phyloP scores from a whole-genome alignment of 2,329 filamentous ascomycete species.

The Graphilbum ipis-grandicollis region DNA sequence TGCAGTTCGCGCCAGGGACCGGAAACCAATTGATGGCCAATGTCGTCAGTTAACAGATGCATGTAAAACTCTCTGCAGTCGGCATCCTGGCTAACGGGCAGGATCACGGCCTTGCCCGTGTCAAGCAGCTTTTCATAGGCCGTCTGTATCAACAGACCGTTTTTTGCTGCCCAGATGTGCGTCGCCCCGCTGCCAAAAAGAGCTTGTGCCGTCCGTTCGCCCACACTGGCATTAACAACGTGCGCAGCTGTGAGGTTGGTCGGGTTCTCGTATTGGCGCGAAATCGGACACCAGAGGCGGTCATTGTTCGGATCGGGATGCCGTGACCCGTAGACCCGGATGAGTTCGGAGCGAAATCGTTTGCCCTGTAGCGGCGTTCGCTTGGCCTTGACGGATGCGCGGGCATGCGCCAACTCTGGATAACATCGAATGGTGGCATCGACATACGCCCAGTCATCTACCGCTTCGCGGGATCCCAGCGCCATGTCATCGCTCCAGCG shows the following conservation, averaged over 20 bases:
- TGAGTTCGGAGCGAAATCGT: neutral
- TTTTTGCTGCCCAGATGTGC: neutral
- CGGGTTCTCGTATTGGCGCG: neutral
- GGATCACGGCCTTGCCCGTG: neutral
- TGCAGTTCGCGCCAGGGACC: neutral
- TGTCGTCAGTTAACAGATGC: neutral
- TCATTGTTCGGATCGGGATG: neutral
- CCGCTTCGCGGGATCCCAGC: neutral
- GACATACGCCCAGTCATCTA: neutral
- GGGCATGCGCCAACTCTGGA: neutral
- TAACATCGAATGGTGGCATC: neutral
- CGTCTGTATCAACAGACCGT: neutral
- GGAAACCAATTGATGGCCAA: neutral
- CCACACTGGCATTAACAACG: conserved; percentile 1
- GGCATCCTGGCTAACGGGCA: neutral
- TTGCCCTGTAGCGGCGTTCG: neutral
- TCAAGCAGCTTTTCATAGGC: neutral
- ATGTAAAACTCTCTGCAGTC: neutral
- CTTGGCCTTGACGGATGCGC: neutral
- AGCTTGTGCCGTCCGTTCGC: neutral
- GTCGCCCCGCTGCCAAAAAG: neutral
- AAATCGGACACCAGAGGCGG: neutral
- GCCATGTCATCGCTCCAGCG: neutral
- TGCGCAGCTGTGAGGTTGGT: neutral
- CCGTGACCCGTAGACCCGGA: neutral